A percentile compares a stretch with the other conserved stretches of the same genome.
These are phyloP conservation scores for Podila horticola DNA, from an alignment of 192 early-diverging fungal genomes.

Conservation along the genomic window DNA sequence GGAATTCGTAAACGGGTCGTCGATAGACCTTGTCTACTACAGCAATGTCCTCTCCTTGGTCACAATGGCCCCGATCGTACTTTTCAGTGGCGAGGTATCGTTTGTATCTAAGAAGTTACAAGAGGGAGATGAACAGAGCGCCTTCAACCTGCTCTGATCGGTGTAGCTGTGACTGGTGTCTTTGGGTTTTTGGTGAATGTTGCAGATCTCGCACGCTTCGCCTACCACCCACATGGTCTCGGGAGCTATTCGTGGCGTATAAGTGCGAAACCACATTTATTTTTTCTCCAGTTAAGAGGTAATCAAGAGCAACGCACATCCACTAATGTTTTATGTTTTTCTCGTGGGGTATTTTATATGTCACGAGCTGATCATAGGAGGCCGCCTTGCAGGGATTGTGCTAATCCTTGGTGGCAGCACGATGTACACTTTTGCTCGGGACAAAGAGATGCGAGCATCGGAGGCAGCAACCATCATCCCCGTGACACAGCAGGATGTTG, in stretches of 20 bases:
- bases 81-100: constrained; percentile 53
- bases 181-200: constrained; percentile 70
- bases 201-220: constrained; percentile 70
- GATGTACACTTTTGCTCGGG: constrained; percentile 44
- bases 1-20: constrained; percentile 55
- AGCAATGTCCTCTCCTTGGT: constrained; percentile 63
- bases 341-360: constrained; percentile 45
- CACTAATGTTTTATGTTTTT: no score
- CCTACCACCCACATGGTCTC: constrained; percentile 69
- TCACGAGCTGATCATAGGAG: constrained; percentile 43
- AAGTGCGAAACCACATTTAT: constrained; percentile 16
- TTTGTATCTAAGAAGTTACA: neutral
- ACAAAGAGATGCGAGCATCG: constrained; percentile 26
- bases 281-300: no score
- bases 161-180: constrained; percentile 56
- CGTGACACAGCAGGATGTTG: constrained; percentile 35
- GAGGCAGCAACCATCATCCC: constrained; percentile 21
- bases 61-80: constrained; percentile 57
- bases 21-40: constrained; percentile 68
- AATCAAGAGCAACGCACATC: no score
- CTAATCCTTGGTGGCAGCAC: constrained; percentile 47
- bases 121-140: constrained; percentile 1
- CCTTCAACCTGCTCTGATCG: constrained; percentile 34
- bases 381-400: constrained; percentile 44
- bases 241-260: constrained; percentile 69